Base-by-base conservation (phyloP, 1,284 basidiomycete genomes). In the Rhodotorula glutinis region DNA sequence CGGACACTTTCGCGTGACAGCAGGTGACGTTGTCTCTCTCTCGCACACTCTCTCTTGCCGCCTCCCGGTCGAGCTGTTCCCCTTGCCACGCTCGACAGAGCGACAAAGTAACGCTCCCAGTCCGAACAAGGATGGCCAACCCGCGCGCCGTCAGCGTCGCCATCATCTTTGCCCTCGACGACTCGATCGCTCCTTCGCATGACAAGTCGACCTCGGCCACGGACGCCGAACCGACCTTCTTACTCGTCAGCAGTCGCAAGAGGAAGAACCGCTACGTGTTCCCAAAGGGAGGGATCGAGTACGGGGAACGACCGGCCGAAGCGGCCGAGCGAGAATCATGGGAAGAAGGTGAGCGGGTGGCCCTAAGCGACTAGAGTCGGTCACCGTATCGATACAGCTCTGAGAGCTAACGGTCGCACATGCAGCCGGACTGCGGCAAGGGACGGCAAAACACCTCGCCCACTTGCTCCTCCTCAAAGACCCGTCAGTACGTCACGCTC, bases 231-330 rank as follows among this genome's bases (percentile, higher is more conserved):
- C 66, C 69, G 1, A n/a, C 51, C 8, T 66, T 71, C 58, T 61
- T 69, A 46, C 44, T 72, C 47, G 62, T 62, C 13, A 51, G 54
- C 4, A 63, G 60, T 4, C 60, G 72, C 23, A 73, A 73, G 46
- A 65, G 63, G 54, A 30, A 58, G n/a, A n/a, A 58, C 33, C 62
- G 30, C 29, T 67, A 64, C 55, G 72, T 73, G 21, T 62, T 73
- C 16, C 72, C 72, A 1, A 73, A 73, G 27, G 72, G 72, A 1
- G 72, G 72, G 13, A 52, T 71, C n/a, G 70, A 69, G 33, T 29
- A 47, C 3, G 70, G 61, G n/a, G 67, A 71, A 38, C 44, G 57
- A 9, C 25, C 55, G 2, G 10, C 33, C 3, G 21, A 61, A 16
- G 72, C 72, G 0, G 72, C 72, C 0, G 40, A 53, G 21, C 60